Conservation (phyloP, 208 protist genomes). For the Trypanosoma lewisi region DNA sequence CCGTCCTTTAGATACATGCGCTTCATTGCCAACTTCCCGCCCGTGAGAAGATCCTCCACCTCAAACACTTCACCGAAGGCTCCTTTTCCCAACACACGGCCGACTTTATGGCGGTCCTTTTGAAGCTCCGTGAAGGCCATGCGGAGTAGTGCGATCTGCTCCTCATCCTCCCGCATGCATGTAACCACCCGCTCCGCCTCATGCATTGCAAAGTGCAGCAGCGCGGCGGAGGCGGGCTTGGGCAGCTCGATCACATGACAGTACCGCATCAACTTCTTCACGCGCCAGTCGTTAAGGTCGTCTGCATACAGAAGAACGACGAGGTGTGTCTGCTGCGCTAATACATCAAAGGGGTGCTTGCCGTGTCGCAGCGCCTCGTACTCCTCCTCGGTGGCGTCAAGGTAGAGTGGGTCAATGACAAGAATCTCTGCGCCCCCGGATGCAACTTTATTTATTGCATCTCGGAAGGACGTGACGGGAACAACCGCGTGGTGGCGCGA, state of each 20-base stretch:
- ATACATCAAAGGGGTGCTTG: constrained; percentile 56
- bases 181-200: constrained; percentile 77
- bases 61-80: constrained; percentile 89
- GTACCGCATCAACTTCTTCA: constrained; percentile 72
- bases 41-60: constrained; percentile 81
- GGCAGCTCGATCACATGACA: constrained; percentile 80
- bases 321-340: constrained; percentile 41
- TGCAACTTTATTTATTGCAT: constrained; percentile 68
- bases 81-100: constrained; percentile 69
- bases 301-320: constrained; percentile 71
- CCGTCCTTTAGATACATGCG: constrained; percentile 86
- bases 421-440: constrained; percentile 64
- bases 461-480: constrained; percentile 66
- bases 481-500: constrained; percentile 80
- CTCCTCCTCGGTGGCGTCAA: constrained; percentile 65
- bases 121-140: constrained; percentile 59
- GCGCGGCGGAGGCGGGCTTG: constrained; percentile 58
- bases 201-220: constrained; percentile 86
- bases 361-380: constrained; percentile 39
- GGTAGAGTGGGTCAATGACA: constrained; percentile 73
- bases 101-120: constrained; percentile 57
- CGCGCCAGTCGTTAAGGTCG: constrained; percentile 81
- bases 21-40: constrained; percentile 89
- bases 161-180: constrained; percentile 78
- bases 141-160: constrained; percentile 73